Evolutionary conservation across 805 yeast species (phyloP), one percentile per base, ranked within the genome.

Genomic region (Ogataea minuta): DNA sequence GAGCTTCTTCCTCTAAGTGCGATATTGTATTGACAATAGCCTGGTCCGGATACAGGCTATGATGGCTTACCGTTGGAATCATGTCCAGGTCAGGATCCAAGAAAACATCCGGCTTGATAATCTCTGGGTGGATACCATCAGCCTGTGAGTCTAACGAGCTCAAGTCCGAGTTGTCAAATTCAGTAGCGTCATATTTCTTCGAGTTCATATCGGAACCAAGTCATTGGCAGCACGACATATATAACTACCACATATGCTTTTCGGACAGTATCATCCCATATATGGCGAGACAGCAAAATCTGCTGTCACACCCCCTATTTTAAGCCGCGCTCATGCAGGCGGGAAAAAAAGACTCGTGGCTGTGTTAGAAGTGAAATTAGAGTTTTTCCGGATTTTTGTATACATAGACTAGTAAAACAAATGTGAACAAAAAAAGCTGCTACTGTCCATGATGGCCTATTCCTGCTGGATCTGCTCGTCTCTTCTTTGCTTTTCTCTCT

Each of bases 401-500:
- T 45, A 45, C 48, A 47, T 28, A 44, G 26, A 36, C 43, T 43
- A 40, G 32, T 37, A 39, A 44, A 42, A 42, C 43, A 36, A 23
- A 27, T 21, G 24, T 33, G 32, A 31, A 30, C 19, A 21, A 23
- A n/a, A n/a, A n/a, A n/a, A n/a, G n/a, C 15, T 13, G 17, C n/a
- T 12, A 27, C 23, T 30, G n/a, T n/a, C n/a, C n/a, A n/a, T n/a
- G n/a, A n/a, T 21, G 21, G 26, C n/a, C 28, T 24, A 15, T 9
- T 26, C 39, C 14, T 31, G 36, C 14, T 43, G 49, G 34, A 39
- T 30, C 28, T 36, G 36, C 23, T 48, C 49, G 26, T 51, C 45
- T 39, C 63, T 56, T 50, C 63, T 57, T 41, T 52, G 56, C 52
- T 72, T 73, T 56, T 78, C 84, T 49, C 76, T 66, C 48, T 79